Percentiles rank a stretch among this genome's conserved stretches.
These are phyloP conservation scores for Magnusiomyces suaveolens DNA, from an alignment of 1,139 yeast genomes.

Conservation along the genomic window DNA sequence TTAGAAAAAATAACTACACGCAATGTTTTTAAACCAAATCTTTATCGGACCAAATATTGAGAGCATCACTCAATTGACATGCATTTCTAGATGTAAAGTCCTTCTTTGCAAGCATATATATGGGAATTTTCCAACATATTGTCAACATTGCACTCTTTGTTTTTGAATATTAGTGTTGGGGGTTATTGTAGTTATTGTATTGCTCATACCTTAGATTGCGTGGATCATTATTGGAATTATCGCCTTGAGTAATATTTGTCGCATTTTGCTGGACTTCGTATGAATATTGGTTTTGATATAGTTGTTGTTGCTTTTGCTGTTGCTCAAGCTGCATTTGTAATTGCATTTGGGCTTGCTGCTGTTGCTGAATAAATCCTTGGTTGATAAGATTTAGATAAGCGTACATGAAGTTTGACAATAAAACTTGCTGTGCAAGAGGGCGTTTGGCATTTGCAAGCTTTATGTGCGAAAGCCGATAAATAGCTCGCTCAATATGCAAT, in stretches of 20 bases:
- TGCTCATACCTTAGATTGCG: too few species aligned
- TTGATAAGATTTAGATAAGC: slow-evolving; percentile 90
- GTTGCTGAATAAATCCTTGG: slow-evolving; percentile 43
- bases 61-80: too few species aligned
- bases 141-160: too few species aligned
- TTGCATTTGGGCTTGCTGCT: slow-evolving; percentile 17
- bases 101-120: too few species aligned
- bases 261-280: slow-evolving; percentile 9
- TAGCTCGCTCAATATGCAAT: slow-evolving; percentile 90
- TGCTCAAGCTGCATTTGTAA: slow-evolving; percentile 20
- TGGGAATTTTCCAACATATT: too few species aligned
- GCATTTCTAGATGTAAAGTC: too few species aligned
- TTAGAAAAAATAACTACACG: too few species aligned
- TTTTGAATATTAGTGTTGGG: too few species aligned
- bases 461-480: slow-evolving; percentile 81
- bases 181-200: too few species aligned
- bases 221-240: too few species aligned
- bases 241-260: slow-evolving; percentile 9
- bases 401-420: slow-evolving; percentile 92
- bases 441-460: slow-evolving; percentile 90
- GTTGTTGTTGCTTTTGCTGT: slow-evolving; percentile 18
- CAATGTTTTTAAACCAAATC: too few species aligned
- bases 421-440: slow-evolving; percentile 82
- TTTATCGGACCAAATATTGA: too few species aligned
- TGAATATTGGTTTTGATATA: slow-evolving; percentile 3